These are phyloP conservation scores for Tylopilus cervinicoccineus DNA, from an alignment of 768 basidiomycete genomes.

Conservation along the genomic window DNA sequence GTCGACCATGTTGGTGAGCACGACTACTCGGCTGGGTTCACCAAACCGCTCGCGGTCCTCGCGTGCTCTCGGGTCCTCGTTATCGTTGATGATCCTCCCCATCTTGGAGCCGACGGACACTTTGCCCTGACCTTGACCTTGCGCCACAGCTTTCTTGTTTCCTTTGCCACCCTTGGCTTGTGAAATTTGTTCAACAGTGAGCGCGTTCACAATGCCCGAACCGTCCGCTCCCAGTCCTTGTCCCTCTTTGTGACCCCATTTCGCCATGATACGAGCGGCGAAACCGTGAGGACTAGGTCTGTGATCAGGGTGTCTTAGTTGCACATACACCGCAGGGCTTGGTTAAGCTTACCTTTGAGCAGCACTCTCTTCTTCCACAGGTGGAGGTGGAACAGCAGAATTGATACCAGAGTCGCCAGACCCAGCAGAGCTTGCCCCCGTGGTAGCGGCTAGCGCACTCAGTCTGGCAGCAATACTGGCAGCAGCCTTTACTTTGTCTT, in stretches of 20 bases:
- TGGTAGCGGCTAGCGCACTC: constrained; percentile 46
- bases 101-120: constrained; percentile 56
- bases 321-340: not conserved
- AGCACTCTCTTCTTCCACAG: constrained; percentile 29
- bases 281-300: constrained; percentile 69
- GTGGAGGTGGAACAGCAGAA: constrained; percentile 26
- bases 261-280: constrained; percentile 87
- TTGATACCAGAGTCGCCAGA: constrained; percentile 23
- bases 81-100: constrained; percentile 88
- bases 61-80: constrained; percentile 73
- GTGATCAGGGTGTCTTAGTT: not conserved
- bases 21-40: constrained; percentile 84
- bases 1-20: constrained; percentile 87
- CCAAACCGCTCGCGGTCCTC: constrained; percentile 84
- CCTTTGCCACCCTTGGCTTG: constrained; percentile 35
- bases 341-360: constrained; percentile 13
- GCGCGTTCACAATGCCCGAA: constrained; percentile 83
- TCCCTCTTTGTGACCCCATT: constrained; percentile 94
- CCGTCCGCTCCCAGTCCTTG: constrained; percentile 86
- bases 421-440: constrained; percentile 20
- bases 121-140: constrained; percentile 35
- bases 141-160: constrained; percentile 34
- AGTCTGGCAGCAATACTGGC: constrained; percentile 80
- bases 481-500: constrained; percentile 71
- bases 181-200: constrained; percentile 68